phyloP scores from a whole-genome alignment of 495 filamentous ascomycete species.

The Aspergillus leporis region DNA sequence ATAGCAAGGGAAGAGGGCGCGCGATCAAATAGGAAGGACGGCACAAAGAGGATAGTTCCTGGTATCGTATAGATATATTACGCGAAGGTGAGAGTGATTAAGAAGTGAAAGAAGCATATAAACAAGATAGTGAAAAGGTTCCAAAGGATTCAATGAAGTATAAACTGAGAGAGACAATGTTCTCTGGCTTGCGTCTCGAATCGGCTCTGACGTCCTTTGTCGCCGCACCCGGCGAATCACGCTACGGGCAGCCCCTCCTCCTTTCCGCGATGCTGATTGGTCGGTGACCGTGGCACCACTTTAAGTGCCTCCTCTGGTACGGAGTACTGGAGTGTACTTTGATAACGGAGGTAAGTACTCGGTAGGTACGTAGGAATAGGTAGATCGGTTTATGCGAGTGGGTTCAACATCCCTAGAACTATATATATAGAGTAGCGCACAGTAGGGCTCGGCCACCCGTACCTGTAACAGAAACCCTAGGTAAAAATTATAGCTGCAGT shows the following conservation, averaged over 20 bases:
- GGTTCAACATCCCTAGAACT: too few species aligned
- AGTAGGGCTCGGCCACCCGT: too few species aligned
- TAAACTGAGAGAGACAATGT: conserved; percentile 2
- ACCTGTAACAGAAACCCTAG: too few species aligned
- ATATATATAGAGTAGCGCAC: too few species aligned
- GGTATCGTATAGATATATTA: neutral
- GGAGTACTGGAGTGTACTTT: too few species aligned
- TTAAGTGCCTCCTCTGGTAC: neutral
- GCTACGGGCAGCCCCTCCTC: neutral
- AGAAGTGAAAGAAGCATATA: neutral
- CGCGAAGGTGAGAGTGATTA: too few species aligned
- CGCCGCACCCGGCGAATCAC: conserved; percentile 4
- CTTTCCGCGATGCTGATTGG: neutral
- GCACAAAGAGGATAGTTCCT: neutral
- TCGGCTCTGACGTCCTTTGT: conserved; percentile 6
- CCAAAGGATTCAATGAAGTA: conserved; percentile 1
- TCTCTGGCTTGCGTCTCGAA: neutral
- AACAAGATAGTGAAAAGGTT: neutral
- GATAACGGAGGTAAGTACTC: too few species aligned
- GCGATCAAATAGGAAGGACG: neutral
- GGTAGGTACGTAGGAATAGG: too few species aligned
- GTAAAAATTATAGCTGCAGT: too few species aligned
- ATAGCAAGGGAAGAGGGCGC: neutral
- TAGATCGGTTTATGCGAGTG: too few species aligned
- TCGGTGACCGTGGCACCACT: neutral